These are phyloP conservation scores for Aspergillus viridinutans DNA, from an alignment of 2,329 filamentous ascomycete species.

Conservation along the genomic window DNA sequence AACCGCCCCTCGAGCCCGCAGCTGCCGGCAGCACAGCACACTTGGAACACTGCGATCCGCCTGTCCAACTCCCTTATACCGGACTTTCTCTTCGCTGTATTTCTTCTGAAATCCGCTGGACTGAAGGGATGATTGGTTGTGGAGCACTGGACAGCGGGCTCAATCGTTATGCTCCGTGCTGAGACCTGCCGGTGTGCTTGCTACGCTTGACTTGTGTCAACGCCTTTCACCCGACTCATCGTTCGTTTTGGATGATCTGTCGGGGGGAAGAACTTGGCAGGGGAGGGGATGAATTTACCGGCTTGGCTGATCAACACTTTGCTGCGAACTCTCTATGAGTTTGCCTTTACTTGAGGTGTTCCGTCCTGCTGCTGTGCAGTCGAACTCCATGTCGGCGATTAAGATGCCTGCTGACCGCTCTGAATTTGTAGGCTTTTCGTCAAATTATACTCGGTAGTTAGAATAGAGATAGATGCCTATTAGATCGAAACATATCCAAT, in stretches of 20 bases:
- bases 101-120: constrained; percentile 7
- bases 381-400: neutral
- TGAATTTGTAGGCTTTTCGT: neutral
- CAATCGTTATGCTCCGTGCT: constrained; percentile 17
- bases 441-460: neutral
- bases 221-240: constrained; percentile 21
- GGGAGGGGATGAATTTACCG: constrained; percentile 43
- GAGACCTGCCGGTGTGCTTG: constrained; percentile 18
- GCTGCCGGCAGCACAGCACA: constrained; percentile 13
- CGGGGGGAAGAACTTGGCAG: constrained; percentile 28
- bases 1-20: constrained; percentile 36
- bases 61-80: constrained; percentile 41
- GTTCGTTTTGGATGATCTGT: constrained; percentile 38
- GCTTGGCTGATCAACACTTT: constrained; percentile 34
- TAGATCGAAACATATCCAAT: neutral
- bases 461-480: neutral
- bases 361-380: neutral
- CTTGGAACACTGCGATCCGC: constrained; percentile 22
- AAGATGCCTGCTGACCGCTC: neutral
- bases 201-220: constrained; percentile 35
- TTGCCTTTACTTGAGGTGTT: constrained; percentile 11
- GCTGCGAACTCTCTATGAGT: constrained; percentile 2
- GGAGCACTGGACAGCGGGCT: constrained; percentile 30
- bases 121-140: constrained; percentile 42
- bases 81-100: constrained; percentile 30